Base-by-base conservation (phyloP, 2,329 filamentous ascomycete species). In the Xylariaceae sp. region DNA sequence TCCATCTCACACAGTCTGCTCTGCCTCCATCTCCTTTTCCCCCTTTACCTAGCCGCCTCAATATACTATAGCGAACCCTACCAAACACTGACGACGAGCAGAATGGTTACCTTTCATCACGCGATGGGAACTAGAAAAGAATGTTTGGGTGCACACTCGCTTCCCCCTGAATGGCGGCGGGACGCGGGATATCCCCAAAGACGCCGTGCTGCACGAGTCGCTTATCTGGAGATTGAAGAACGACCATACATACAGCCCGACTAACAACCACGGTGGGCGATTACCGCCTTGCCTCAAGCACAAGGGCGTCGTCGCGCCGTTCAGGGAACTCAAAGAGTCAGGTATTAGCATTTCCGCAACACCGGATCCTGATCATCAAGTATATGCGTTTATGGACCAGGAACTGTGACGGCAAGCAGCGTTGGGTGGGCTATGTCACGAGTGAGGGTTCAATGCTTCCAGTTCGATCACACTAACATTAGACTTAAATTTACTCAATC, bases 61-160 rank as follows among this genome's bases (percentile, higher is more conserved):
- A 26, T 8, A 26, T 5, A 26, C 5, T 16, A 41, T 3, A 41
- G 5, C 22, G 51, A 37, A 39, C 10, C 15, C 1, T 10, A 16
- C 8, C 2, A n/a, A 30, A 54, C 18, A 22, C 51, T 56, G n/a
- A 61, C 26, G 16, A 16, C 13, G 2, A 46, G 40, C 48, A 65
- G 73, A 75, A 66, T 70, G 61, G 50, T 59, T 74, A 1, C 73
- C 73, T 0, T 59, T 72, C 51, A 66, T 75, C 37, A 72, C 69
- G 0, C 71, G 73, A 3, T 74, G 71, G 70, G 73, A 76, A 42
- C 61, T 75, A 16, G 63, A 65, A 10, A 52, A 61, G 18, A 63
- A 64, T 21, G 51, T 59, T 9, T 73, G 69, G 70, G 61, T 63
- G 12, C 65, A 71, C 9, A 61, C 70, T 2, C 67, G 69, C 26